These are phyloP conservation scores for Bryoerythrophyllum caledonicum DNA, from an alignment of 225 moss, liverwort and hornwort genomes.

Conservation along the genomic window DNA sequence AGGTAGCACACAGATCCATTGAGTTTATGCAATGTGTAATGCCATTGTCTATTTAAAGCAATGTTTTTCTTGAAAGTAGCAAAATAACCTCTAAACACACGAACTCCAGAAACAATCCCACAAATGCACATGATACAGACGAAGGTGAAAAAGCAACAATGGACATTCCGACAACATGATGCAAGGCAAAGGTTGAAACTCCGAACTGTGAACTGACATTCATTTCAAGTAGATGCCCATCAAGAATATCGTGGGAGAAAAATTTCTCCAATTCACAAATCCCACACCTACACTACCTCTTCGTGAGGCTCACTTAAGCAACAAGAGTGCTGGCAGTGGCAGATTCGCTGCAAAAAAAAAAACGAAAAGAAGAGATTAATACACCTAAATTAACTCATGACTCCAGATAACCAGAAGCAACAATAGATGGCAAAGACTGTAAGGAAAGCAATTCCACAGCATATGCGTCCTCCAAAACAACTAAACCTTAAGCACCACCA, in stretches of 20 bases:
- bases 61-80: too few relatives aligned
- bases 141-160: too few relatives aligned
- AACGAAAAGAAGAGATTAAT: neutral
- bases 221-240: neutral
- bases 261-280: neutral
- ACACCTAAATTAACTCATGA: neutral
- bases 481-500: neutral
- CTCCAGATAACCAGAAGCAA: neutral
- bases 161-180: too few relatives aligned
- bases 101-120: too few relatives aligned
- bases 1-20: too few relatives aligned
- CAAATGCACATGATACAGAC: too few relatives aligned
- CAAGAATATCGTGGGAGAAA: neutral
- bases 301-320: slow-evolving; percentile 27
- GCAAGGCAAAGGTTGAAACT: too few relatives aligned
- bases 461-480: neutral
- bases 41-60: too few relatives aligned
- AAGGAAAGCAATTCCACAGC: neutral
- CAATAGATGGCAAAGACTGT: neutral
- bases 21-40: too few relatives aligned
- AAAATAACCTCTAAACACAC: too few relatives aligned
- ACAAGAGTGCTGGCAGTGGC: slow-evolving; percentile 69
- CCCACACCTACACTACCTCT: neutral
- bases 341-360: slow-evolving; percentile 42
- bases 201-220: neutral